Evolutionary conservation across 108 stramenopile species (phyloP), one percentile per base, ranked within the genome.

Genomic region (Aurantiochytrium sp.): DNA sequence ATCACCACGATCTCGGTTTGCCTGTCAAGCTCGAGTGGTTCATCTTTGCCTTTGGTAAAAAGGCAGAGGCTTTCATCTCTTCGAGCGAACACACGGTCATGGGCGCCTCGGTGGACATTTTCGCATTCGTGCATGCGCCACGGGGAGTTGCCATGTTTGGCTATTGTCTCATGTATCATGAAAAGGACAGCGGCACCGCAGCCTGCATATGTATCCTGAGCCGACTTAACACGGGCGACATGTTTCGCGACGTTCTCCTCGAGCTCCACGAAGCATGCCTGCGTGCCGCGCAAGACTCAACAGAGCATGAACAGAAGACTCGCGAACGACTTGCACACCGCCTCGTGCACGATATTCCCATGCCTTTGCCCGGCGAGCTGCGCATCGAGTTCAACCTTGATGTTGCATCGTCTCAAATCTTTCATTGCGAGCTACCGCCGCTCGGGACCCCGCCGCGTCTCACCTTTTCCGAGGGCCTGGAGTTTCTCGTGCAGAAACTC

Each of bases 21-120:
- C 73, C 73, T 6, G 73, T 83, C 44, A 83, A 83, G 51, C 44
- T 83, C 28, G 73, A 83, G 51, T 83, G 73, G 73, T 83, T 83
- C 28, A 83, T 83, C 44, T 83, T 83, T 4, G 73, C 73, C 51
- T 69, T 69, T 69, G 64, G 64, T n/a, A 69, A 69, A 18, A 69
- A 69, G 35, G 64, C 64, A 6, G 64, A 69, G 35, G 64, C 64
- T 18, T 69, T 69, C 35, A 69, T 69, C 25, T 83, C 73, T 12
- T 21, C 73, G 8, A 83, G 51, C 73, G 16, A 53, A 21, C 49
- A 83, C 28, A 83, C 8, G 8, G 73, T 83, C 5, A 53, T 5
- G 10, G 73, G 73, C 18, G 51, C 42, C 16, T 16, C 73, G 23
- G 73, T 83, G 5, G 51, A 83, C 51, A 51, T 83, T 23, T 83